phyloP scores from a whole-genome alignment of 2,329 filamentous ascomycete species.

The Colletotrichum somersetense region DNA sequence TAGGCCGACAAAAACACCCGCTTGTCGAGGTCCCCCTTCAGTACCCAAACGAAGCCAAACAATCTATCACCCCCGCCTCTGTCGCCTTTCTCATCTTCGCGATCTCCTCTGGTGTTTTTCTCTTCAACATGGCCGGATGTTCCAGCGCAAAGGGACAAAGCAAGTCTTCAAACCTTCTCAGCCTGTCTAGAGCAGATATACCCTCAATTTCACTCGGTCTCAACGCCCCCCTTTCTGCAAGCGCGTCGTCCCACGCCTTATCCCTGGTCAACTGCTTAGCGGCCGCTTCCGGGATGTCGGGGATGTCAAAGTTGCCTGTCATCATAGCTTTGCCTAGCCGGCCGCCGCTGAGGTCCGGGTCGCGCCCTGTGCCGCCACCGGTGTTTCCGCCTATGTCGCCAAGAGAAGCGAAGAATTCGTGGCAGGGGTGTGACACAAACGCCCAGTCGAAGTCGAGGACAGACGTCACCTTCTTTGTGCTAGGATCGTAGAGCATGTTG shows the following conservation, averaged over 20 bases:
- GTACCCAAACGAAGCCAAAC: conserved; percentile 7
- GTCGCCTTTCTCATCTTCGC: neutral
- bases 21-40: neutral
- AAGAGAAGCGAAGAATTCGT: conserved; percentile 46
- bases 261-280: neutral
- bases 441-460: conserved; percentile 49
- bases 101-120: conserved; percentile 18
- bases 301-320: conserved; percentile 12
- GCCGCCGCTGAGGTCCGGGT: conserved; percentile 40
- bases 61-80: conserved; percentile 16
- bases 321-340: conserved; percentile 24
- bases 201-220: conserved; percentile 1
- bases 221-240: neutral
- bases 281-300: neutral
- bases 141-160: conserved; percentile 18
- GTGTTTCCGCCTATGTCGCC: conserved; percentile 39
- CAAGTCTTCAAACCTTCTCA: conserved; percentile 11
- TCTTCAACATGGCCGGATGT: conserved; percentile 25
- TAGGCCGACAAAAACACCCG: neutral
- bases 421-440: conserved; percentile 43
- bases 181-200: conserved; percentile 10
- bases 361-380: conserved; percentile 13
- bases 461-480: conserved; percentile 43
- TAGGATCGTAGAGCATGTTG: conserved; percentile 46
- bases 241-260: conserved; percentile 2